A percentile compares a stretch with the other conserved stretches of the same genome.
These are phyloP conservation scores for Calonectria pauciramosa DNA, from an alignment of 2,329 filamentous ascomycete genomes.

Conservation along the genomic window DNA sequence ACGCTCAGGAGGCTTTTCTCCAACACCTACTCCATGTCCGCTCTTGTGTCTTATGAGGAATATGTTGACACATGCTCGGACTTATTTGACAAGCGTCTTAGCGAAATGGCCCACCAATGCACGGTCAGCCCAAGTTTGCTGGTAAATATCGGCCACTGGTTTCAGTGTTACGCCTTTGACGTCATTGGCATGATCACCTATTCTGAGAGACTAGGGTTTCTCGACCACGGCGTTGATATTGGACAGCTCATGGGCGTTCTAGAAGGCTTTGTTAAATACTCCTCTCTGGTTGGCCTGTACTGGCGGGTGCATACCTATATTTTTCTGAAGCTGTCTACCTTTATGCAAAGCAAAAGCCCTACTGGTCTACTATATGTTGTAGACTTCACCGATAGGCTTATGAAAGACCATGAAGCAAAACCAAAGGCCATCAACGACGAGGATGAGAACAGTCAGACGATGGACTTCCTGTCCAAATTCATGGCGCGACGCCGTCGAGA, in stretches of 20 bases:
- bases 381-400: background rate
- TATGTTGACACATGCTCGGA: conserved; percentile 5
- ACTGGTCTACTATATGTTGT: background rate
- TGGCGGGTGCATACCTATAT: background rate
- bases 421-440: background rate
- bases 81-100: background rate
- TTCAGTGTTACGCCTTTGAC: conserved; percentile 37
- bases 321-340: background rate
- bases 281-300: conserved; percentile 11
- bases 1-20: background rate
- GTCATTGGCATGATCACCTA: conserved; percentile 30
- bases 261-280: conserved; percentile 29
- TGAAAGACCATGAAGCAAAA: background rate
- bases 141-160: conserved; percentile 31
- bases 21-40: conserved; percentile 7
- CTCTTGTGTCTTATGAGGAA: conserved; percentile 1
- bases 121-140: background rate
- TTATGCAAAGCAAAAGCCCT: background rate
- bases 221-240: conserved; percentile 28
- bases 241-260: conserved; percentile 27
- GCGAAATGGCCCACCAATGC: background rate
- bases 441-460: background rate
- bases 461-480: conserved; percentile 11
- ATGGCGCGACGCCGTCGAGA: background rate
- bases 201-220: conserved; percentile 25